These are phyloP conservation scores for Daldinia concentrica DNA, from an alignment of 495 filamentous ascomycete genomes.

Conservation along the genomic window DNA sequence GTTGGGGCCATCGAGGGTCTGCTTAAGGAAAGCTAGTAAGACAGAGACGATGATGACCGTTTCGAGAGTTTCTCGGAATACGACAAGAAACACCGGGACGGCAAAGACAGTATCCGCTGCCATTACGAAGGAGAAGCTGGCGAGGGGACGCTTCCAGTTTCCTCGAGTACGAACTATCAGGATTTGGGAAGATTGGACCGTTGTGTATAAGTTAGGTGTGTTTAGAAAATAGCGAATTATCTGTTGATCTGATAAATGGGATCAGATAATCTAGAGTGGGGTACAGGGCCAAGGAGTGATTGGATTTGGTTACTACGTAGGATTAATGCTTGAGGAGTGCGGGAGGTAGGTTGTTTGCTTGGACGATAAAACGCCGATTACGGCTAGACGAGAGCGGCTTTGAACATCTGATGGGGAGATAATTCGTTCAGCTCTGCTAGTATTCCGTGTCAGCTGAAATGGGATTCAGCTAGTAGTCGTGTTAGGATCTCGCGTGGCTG, in stretches of 20 bases:
- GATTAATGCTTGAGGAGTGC: neutral
- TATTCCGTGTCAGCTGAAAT: neutral
- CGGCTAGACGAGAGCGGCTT: neutral
- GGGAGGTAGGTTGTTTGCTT: neutral
- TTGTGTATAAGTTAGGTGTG: neutral
- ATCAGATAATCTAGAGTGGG: conserved; percentile 42
- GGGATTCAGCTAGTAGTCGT: neutral
- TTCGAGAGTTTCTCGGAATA: conserved; percentile 85
- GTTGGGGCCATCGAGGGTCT: conserved; percentile 70
- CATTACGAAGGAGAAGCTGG: conserved; percentile 44
- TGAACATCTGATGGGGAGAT: neutral
- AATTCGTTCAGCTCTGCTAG: conserved; percentile 5
- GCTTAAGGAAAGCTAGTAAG: conserved; percentile 81
- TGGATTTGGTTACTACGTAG: neutral
- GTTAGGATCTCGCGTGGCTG: neutral
- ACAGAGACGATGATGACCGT: conserved; percentile 84
- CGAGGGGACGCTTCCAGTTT: neutral
- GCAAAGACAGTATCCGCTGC: conserved; percentile 66
- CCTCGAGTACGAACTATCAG: neutral
- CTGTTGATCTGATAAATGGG: conserved; percentile 43
- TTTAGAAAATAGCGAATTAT: conserved; percentile 33
- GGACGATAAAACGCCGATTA: conserved; percentile 2
- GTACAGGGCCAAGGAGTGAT: neutral
- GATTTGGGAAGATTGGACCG: neutral
- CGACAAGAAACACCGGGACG: conserved; percentile 83